Base-by-base conservation (phyloP, 768 basidiomycete genomes). In the Paxillus involutus region DNA sequence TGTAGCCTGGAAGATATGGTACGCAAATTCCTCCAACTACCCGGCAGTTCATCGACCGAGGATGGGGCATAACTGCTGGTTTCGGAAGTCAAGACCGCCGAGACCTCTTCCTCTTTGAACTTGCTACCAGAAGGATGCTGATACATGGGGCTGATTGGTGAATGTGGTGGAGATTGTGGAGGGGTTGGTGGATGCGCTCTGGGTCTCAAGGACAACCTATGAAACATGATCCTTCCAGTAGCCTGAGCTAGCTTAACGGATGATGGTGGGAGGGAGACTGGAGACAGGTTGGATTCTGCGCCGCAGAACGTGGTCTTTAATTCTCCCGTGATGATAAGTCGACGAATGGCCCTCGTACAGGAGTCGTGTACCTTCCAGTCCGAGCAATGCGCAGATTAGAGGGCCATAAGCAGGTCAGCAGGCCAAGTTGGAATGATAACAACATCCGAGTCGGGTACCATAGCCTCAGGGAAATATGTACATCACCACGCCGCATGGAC, bases 11-110 rank as follows among this genome's bases (percentile, higher is more conserved):
- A 43, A 2, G 57, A 17, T 7, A 49, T 57, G 4, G 39, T 50
- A n/a, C 36, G 56, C 29, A 32, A 39, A 42, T 48, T 37, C 2
- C 24, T 36, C 66, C 53, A 51, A 3, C 54, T 10, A 30, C 46
- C 42, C 3, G 48, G 11, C 13, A 44, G 57, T 4, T 43, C 30
- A 19, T 43, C 19, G 16, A n/a, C 33, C 16, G 56, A 37, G 0
- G 64, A 58, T 5, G 42, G 32, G n/a, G 47, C 40, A 16, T 63
- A 59, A 30, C 64, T 69, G n/a, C 58, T 67, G 0, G 59, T 51
- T 36, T 69, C 68, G 11, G 67, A 69, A 7, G 56, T 66, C 36
- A 64, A 46, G 42, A 71, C 49, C 0, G 54, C 68, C 2, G 68
- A 70, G 17, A 61, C 51, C 3, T 56, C 33, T 0, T 60, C 65